Conservation (phyloP, 2,329 filamentous ascomycete species). For the Calonectria pseudoreteaudii region DNA sequence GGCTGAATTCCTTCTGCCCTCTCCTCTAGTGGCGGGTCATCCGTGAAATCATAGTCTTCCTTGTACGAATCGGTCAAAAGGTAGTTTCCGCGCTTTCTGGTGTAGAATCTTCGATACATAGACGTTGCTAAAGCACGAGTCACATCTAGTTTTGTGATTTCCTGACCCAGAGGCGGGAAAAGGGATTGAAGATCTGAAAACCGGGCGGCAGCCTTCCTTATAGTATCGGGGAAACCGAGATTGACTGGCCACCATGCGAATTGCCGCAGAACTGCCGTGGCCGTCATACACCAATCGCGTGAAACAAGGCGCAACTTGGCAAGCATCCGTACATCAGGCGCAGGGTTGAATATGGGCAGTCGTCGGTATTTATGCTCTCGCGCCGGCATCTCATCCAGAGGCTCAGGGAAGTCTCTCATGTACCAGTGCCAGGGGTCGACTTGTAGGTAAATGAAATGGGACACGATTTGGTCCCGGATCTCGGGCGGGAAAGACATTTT, state of each 20-base stretch:
- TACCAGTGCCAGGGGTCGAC: not conserved
- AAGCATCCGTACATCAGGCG: not conserved
- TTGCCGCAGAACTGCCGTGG: not conserved
- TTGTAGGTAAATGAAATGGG: not conserved
- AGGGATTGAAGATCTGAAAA: not conserved
- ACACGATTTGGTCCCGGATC: not conserved
- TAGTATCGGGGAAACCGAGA: not conserved
- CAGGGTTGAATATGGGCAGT: not conserved
- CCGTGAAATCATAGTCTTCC: not conserved
- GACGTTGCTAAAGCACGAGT: not conserved
- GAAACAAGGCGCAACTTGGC: not conserved
- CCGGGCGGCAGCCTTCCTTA: not conserved
- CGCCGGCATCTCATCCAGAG: not conserved
- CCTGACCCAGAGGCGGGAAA: not conserved
- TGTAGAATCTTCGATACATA: not conserved
- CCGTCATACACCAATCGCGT: not conserved
- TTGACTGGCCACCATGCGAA: not conserved
- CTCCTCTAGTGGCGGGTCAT: not conserved
- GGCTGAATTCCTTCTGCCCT: not conserved
- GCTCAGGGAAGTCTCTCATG: not conserved
- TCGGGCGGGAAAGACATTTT: not conserved
- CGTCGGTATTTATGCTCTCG: not conserved
- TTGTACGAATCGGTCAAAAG: not conserved
- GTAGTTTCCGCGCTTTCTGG: not conserved
- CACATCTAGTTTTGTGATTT: not conserved